Evolutionary conservation across 2,329 filamentous ascomycete genomes (phyloP).

Genomic region (Fusarium ramigenum): DNA sequence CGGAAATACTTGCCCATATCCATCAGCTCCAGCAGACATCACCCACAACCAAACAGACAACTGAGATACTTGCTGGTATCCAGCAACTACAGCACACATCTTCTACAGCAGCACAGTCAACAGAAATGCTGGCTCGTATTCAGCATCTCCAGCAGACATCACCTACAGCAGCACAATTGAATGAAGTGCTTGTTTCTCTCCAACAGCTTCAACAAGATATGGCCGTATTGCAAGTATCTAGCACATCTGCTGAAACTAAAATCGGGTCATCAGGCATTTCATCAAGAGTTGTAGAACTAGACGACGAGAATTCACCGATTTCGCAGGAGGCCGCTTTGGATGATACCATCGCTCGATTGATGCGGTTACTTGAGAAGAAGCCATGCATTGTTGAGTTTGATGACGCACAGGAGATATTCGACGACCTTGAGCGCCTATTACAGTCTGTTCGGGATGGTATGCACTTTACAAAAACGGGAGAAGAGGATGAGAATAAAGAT

Average conservation of each 20-base stretch:
- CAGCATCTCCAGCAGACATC: accelerated
- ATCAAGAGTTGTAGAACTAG: neutral
- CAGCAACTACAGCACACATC: accelerated
- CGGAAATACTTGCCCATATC: neutral
- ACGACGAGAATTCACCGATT: accelerated
- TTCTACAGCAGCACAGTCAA: neutral
- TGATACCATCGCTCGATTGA: neutral
- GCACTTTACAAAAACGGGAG: accelerated
- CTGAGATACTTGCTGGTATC: accelerated
- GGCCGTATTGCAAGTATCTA: accelerated
- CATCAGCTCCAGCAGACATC: accelerated
- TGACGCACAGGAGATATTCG: neutral
- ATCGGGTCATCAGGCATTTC: neutral
- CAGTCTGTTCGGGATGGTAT: accelerated
- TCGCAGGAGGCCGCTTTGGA: accelerated
- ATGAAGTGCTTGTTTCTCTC: neutral
- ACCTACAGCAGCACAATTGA: neutral
- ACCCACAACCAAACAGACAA: neutral
- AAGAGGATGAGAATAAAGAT: accelerated
- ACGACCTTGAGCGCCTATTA: accelerated
- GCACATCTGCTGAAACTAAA: neutral
- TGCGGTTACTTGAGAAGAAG: neutral
- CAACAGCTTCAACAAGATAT: neutral
- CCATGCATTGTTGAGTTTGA: neutral
- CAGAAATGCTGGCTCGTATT: accelerated